Evolutionary conservation across 1,284 basidiomycete species (phyloP).

Genomic region (Austropuccinia psidii): DNA sequence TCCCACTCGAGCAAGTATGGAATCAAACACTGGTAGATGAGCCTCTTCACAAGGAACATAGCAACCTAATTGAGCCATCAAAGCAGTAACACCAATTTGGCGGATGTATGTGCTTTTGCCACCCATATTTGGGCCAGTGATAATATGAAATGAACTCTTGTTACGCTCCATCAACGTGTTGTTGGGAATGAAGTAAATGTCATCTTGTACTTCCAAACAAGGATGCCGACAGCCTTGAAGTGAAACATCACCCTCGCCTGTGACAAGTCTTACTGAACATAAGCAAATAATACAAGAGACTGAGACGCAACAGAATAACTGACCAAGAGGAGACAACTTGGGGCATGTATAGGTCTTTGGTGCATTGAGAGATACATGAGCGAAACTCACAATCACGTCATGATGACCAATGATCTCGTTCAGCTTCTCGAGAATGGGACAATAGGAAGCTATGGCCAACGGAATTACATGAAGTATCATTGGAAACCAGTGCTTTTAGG

Average conservation of each 20-base stretch:
- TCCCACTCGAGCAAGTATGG: slow-evolving; percentile 88
- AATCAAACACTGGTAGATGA: slow-evolving; percentile 85
- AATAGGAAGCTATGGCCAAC: slow-evolving; percentile 87
- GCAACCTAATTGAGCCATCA: slow-evolving; percentile 92
- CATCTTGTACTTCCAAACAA: slow-evolving; percentile 93
- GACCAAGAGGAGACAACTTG: slow-evolving; percentile 53
- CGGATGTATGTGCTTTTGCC: slow-evolving; percentile 61
- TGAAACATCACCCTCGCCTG: slow-evolving; percentile 68
- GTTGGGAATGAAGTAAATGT: slow-evolving; percentile 89
- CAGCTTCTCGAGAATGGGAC: slow-evolving; percentile 77
- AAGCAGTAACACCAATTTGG: slow-evolving; percentile 79
- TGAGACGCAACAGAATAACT: not conserved
- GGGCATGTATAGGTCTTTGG: slow-evolving; percentile 83
- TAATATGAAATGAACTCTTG: slow-evolving; percentile 50
- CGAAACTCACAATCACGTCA: slow-evolving; percentile 85
- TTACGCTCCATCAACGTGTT: slow-evolving; percentile 78
- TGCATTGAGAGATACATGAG: slow-evolving; percentile 79
- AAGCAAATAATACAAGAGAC: slow-evolving; percentile 30
- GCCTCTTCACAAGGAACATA: slow-evolving; percentile 84
- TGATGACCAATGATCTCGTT: slow-evolving; percentile 80
- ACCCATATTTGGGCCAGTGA: slow-evolving; percentile 86
- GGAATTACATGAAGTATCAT: slow-evolving; percentile 1
- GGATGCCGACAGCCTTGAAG: slow-evolving; percentile 83
- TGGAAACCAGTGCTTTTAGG: not conserved
- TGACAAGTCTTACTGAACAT: too few relatives aligned